Conservation (phyloP, 2,329 filamentous ascomycete genomes). For the Clonostachys chloroleuca region DNA sequence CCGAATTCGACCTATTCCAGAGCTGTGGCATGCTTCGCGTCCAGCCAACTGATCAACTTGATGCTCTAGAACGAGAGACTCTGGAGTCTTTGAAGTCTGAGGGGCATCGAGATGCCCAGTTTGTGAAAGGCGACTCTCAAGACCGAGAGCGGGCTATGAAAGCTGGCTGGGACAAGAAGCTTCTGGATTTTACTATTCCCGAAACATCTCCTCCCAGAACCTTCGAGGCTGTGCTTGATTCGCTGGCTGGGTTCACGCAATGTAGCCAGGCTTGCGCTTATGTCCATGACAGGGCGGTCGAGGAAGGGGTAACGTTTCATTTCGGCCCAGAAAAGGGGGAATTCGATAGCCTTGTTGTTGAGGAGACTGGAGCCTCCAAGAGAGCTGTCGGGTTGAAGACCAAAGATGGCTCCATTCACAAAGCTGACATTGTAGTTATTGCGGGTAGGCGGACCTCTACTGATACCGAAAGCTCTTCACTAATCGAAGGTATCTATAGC, state of each 20-base stretch:
- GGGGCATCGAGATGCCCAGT: constrained; percentile 12
- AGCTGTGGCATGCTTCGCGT: constrained; percentile 15
- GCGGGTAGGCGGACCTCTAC: constrained; percentile 10
- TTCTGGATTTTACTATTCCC: constrained; percentile 13
- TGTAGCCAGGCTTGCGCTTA: constrained; percentile 12
- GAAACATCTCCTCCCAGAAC: constrained; percentile 1
- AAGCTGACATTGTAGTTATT: constrained; percentile 12
- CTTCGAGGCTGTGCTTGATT: constrained; percentile 15
- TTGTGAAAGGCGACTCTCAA: constrained; percentile 9
- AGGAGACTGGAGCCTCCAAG: background rate
- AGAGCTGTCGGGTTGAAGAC: too few relatives aligned
- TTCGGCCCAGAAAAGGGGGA: constrained; percentile 14
- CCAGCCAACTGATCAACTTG: constrained; percentile 10
- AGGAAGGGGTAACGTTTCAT: constrained; percentile 14
- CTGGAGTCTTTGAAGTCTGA: constrained; percentile 13
- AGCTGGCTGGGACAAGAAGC: constrained; percentile 11
- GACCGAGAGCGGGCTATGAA: constrained; percentile 9
- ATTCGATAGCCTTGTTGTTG: background rate
- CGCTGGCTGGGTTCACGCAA: constrained; percentile 11
- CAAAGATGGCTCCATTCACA: constrained; percentile 10
- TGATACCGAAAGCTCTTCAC: constrained; percentile 5
- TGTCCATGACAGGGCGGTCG: constrained; percentile 8
- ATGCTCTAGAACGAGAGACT: constrained; percentile 12
- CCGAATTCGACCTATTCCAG: constrained; percentile 6
- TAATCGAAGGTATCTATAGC: constrained; percentile 7